Evolutionary conservation across 345 rosid genomes (phyloP), one percentile per base, ranked within the genome.

Genomic region (Lenwebbia sp.): DNA sequence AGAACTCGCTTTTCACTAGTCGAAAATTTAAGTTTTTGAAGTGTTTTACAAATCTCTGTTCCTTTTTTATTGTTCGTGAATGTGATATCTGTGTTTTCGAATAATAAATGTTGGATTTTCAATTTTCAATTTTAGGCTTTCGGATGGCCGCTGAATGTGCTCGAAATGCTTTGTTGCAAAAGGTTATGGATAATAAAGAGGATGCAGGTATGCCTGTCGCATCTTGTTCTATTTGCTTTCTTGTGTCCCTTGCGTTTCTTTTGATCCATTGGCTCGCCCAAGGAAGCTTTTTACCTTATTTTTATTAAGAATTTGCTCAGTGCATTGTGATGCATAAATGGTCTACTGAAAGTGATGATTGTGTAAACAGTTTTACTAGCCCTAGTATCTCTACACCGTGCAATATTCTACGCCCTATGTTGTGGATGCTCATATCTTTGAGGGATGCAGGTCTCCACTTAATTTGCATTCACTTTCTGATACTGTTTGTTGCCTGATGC

Each of bases 121-220:
- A 70, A 87, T 89, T 85, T 90, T 54, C 17, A 88, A 70, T 37
- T 37, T 70, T 70, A 96, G 99, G 99, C 85, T 97, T 87, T 65
- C 91, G 98, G 70, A 95, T 97, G 99, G 99, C 99, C 37, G 94
- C 98, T 25, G 98, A 97, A 89, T 95, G 99, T 89, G 99, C 99
- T 84, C 94, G 92, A 65, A 86, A 92, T 88, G 98, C 98, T 81
- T 85, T 97, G 89, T 87, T 93, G 89, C 89, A 86, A 89, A 93
- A 92, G 89, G 98, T 94, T 25, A 89, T 90, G 83, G 97, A 96
- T 89, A 96, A 97, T 88, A 97, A 96, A 90, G 94, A 90, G 52
- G 83, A 97, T 88, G 90, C 94, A 91, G 99, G 99, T 97, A 52
- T 17, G 54, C 44, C 70, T 86, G n/a, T 81, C 23, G 4, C 49